These are phyloP conservation scores for Aspergillus transmontanensis DNA, from an alignment of 2,329 filamentous ascomycete genomes.

Conservation along the genomic window DNA sequence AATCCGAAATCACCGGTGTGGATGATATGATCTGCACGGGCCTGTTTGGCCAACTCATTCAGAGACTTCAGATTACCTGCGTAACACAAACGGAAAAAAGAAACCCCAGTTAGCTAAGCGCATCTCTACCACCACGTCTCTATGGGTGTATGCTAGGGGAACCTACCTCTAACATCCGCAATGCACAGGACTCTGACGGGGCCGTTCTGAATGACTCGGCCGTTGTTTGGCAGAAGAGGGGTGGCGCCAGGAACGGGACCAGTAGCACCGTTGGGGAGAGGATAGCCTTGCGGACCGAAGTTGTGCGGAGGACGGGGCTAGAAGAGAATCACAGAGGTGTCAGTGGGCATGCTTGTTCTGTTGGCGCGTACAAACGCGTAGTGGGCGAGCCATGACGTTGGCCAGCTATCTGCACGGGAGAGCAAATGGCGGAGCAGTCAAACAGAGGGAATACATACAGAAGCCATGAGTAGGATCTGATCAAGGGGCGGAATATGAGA, in stretches of 20 bases:
- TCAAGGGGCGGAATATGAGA: slow-evolving; percentile 14
- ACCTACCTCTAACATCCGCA: slow-evolving; percentile 54
- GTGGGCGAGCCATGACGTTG: slow-evolving; percentile 20
- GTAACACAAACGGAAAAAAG: slow-evolving; percentile 19
- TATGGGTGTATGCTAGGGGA: not conserved
- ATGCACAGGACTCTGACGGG: slow-evolving; percentile 52
- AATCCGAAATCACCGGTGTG: slow-evolving; percentile 99
- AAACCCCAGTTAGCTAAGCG: slow-evolving; percentile 23
- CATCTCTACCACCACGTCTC: slow-evolving; percentile 2
- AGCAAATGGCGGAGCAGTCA: slow-evolving; percentile 16
- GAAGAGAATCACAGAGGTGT: slow-evolving; percentile 17
- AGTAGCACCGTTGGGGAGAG: slow-evolving; percentile 50
- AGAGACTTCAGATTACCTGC: slow-evolving; percentile 91
- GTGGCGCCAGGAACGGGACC: slow-evolving; percentile 50
- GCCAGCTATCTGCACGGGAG: slow-evolving; percentile 18
- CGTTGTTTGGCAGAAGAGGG: slow-evolving; percentile 54
- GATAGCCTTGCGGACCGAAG: slow-evolving; percentile 47
- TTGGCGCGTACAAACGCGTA: slow-evolving; percentile 18
- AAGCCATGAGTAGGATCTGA: slow-evolving; percentile 46
- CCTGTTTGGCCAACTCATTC: slow-evolving; percentile 93
- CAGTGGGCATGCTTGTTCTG: slow-evolving; percentile 19
- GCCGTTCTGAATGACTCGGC: slow-evolving; percentile 52
- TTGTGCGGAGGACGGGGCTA: slow-evolving; percentile 48
- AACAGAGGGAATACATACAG: slow-evolving; percentile 41
- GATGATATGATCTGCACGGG: slow-evolving; percentile 94